Evolutionary conservation across 139 green algal species (phyloP), one percentile per base, ranked within the genome.

Genomic region (Diplosphaera chodatii): DNA sequence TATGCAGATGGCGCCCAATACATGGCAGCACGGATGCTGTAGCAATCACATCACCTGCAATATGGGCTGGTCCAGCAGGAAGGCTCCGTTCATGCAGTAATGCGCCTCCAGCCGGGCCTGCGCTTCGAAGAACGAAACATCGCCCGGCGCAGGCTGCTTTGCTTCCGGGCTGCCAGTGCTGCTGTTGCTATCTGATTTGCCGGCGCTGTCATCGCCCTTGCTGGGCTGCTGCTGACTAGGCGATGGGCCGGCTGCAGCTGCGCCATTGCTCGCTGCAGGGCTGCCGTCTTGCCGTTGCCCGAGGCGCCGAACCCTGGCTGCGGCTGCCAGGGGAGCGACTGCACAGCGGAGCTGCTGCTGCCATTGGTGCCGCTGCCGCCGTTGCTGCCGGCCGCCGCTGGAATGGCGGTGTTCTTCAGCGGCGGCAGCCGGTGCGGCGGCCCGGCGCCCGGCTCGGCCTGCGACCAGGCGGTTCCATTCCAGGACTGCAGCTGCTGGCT

Each of bases 41-140:
- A n/a, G n/a, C 28, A n/a, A 63, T 34, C 10, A 8, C 63, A 25
- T 27, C 64, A 75, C 70, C 70, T 80, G 59, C 31, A 88, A 41
- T 28, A 88, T 55, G 1, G 84, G 83, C 40, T 65, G 28, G 10
- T 81, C 66, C 20, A 68, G 27, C 70, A 90, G 40, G 30, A 87
- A 90, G 16, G 66, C 81, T 30, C 69, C 34, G 41, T 88, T 79
- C 0, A 87, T 30, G 65, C 78, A 82, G 80, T 91, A 93, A 65
- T 89, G 82, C 40, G 70, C 81, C 74, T 86, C 79, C 20, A 93
- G 70, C 28, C 86, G 71, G 10, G 86, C 84, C 66, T 93, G 88
- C 0, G 80, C 77, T 13, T 67, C 41, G 27, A 63, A 68, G n/a
- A 23, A 22, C 56, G 70, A 75, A 27, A 75, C 69, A 13, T 32